Base-by-base conservation (phyloP, 1,284 basidiomycete genomes). In the Porodaedalea pini region DNA sequence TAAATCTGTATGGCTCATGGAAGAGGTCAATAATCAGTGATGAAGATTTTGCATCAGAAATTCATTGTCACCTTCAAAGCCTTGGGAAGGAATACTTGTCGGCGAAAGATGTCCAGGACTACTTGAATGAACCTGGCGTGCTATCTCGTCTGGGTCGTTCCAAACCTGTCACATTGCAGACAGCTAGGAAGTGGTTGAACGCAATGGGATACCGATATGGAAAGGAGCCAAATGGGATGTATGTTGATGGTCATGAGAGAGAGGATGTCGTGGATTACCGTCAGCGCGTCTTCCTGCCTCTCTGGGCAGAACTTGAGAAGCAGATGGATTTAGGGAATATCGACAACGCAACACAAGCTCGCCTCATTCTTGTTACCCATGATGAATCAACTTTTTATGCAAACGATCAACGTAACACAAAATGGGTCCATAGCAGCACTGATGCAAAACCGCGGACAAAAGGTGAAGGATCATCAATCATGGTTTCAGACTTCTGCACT, bases 321-420 rank as follows among this genome's bases (percentile, higher is more conserved):
- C 17, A 7, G 11, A 41, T 41, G 40, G 40, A 15, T 19, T 41
- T 19, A 7, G 40, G n/a, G n/a, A 11, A 8, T 3, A n/a, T 8
- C n/a, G 34, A 36, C 10, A 36, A 36, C n/a, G 34, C 34, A 36
- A 36, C 34, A 11, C 32, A 34, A 34, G 32, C 7, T 19, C 41
- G 8, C 7, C 21, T 17, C 17, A 36, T 45, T 64, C 43, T 58
- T 64, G 34, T 40, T 48, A 27, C 64, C 39, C 70, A 69, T 54
- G 63, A 72, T 61, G 69, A 74, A 57, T 69, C 69, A 17, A 73
- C 62, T 8, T 75, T 75, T 59, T 75, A 73, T 66, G 71, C 67
- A 11, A 64, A 75, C 63, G 67, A 76, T 62, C 63, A 63, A 2
- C 51, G 61, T 4, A 58, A 62, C 15, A 61, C 37, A 3, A 7